These are phyloP conservation scores for Cercospora sp. DNA, from an alignment of 2,329 filamentous ascomycete genomes.

Conservation along the genomic window DNA sequence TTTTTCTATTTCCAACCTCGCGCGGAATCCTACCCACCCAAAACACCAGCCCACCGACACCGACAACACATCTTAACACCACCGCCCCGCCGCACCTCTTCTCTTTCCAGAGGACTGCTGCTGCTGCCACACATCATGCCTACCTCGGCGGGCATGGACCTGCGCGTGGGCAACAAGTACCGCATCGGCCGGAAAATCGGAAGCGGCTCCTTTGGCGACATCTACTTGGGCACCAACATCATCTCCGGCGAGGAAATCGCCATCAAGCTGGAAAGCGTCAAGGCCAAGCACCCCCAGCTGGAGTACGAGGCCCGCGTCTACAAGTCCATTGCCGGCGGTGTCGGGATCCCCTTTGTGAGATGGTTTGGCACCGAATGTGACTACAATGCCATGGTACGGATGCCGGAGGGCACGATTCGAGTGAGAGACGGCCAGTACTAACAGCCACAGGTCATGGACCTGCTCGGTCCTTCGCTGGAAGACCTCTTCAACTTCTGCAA, in stretches of 20 bases:
- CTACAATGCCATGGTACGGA: conserved; percentile 94
- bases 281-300: conserved; percentile 98
- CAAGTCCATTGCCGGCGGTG: conserved; percentile 86
- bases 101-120: neutral
- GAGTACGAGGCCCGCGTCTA: conserved; percentile 98
- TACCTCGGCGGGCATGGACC: conserved; percentile 58
- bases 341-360: conserved; percentile 96
- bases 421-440: neutral
- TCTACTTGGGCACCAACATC: conserved; percentile 98
- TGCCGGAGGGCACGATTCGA: neutral
- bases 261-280: conserved; percentile 99
- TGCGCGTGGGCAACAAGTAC: conserved; percentile 99
- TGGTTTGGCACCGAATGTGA: conserved; percentile 99
- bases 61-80: neutral
- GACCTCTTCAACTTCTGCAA: conserved; percentile 25
- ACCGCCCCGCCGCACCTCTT: neutral
- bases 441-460: conserved; percentile 10
- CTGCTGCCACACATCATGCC: neutral
- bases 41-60: neutral
- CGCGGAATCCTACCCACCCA: neutral
- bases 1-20: neutral
- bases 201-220: conserved; percentile 95
- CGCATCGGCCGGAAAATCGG: conserved; percentile 99
- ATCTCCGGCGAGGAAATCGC: conserved; percentile 99
- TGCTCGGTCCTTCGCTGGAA: conserved; percentile 26